These are phyloP conservation scores for Floccularia luteovirens DNA, from an alignment of 768 basidiomycete species.

Conservation along the genomic window DNA sequence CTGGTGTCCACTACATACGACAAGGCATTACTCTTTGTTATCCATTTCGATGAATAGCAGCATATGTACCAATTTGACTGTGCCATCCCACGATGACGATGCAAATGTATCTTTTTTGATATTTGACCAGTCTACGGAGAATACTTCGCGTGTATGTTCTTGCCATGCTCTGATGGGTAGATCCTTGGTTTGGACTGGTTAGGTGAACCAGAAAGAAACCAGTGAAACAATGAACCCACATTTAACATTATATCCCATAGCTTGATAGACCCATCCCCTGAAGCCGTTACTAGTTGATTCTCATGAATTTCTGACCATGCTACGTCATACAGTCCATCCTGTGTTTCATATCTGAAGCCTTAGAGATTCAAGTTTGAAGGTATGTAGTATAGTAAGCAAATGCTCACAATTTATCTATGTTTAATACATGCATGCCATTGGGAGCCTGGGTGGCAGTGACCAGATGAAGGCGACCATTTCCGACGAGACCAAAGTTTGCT, in stretches of 20 bases:
- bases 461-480: slow-evolving; percentile 84
- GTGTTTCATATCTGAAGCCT: slow-evolving; percentile 69
- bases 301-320: slow-evolving; percentile 96
- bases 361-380: slow-evolving; percentile 15
- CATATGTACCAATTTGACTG: slow-evolving; percentile 71
- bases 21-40: too few relatives aligned
- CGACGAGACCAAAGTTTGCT: slow-evolving; percentile 92
- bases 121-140: slow-evolving; percentile 95
- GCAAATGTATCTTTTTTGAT: slow-evolving; percentile 81
- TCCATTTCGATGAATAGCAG: too few relatives aligned
- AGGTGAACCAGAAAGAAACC: not conserved
- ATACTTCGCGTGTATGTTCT: slow-evolving; percentile 90
- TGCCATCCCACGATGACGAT: slow-evolving; percentile 90
- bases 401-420: slow-evolving; percentile 65
- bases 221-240: slow-evolving; percentile 41
- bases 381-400: not conserved
- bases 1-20: slow-evolving; percentile 83
- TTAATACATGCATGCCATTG: slow-evolving; percentile 32
- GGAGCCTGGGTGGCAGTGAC: slow-evolving; percentile 45
- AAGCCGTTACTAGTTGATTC: slow-evolving; percentile 84
- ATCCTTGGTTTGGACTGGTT: slow-evolving; percentile 45
- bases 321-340: slow-evolving; percentile 84
- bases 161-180: slow-evolving; percentile 89
- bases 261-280: slow-evolving; percentile 85
- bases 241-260: slow-evolving; percentile 88